Base-by-base conservation (phyloP, 1,284 basidiomycete genomes). In the Vanrija sp. region DNA sequence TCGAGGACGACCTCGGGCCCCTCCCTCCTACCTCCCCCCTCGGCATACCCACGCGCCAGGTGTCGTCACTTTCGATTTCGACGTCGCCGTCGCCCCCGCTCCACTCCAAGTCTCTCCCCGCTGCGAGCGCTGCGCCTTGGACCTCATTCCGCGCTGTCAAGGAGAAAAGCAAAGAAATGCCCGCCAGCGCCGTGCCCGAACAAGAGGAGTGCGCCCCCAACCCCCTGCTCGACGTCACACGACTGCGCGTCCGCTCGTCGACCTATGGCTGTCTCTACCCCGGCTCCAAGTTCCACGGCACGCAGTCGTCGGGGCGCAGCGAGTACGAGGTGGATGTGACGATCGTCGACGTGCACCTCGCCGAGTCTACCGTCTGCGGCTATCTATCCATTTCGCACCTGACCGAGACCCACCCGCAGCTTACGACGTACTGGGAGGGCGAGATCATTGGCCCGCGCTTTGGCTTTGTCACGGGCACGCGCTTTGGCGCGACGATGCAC, bases 381-480 rank as follows among this genome's bases (percentile, higher is more conserved):
- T 93, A 93, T 73, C 84, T 95, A 44, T 85, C 87, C 59, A 95
- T 95, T 67, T 85, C 86, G 12, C 87, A 89, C 36, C 78, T 95
- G 47, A 95, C 91, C 44, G 85, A 94, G 59, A 86, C 93, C 63
- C 91, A 90, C 80, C 89, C 88, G 15, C 87, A 90, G 69, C 82
- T 94, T 51, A 92, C 89, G 5, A 94, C 91, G 3, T 95, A 91
- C 69, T 95, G 95, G 75, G 89, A 92, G 67, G 92, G 89, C 47
- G 90, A 95, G 74, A 92, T 95, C 60, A 92, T 95, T 61, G 90
- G 91, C 20, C 62, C 63, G 3, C 84, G 88, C 35, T 84, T 91
- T 70, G 92, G 91, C 6, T 94, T 95, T 72, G 73, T 90, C 65
- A 95, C 91, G 2, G 83, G 85, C 56, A 83, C 67, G 22, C 55